Evolutionary conservation across 1,139 yeast genomes (phyloP).

Genomic region (Blastobotrys indianensis): DNA sequence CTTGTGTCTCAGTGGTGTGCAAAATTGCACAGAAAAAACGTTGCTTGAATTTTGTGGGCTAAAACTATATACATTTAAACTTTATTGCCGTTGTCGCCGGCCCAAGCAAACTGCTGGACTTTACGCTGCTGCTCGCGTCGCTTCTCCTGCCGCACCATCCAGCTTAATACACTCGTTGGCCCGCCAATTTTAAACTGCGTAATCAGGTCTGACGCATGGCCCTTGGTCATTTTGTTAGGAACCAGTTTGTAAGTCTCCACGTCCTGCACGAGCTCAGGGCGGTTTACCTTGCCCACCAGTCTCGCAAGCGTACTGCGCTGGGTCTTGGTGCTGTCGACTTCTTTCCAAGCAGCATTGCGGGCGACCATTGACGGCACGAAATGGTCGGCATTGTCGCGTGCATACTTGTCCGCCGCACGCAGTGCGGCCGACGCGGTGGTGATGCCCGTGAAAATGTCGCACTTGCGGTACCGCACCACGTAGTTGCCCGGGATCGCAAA

Average conservation of each 20-base stretch:
- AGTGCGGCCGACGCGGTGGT: background rate
- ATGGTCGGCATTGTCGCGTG: background rate
- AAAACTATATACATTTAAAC: no score
- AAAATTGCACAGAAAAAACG: background rate
- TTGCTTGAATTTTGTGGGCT: background rate
- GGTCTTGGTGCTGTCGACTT: no score
- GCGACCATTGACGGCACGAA: background rate
- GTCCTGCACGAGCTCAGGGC: no score
- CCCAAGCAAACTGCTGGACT: constrained; percentile 5
- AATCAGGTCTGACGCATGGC: constrained; percentile 4
- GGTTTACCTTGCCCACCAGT: no score
- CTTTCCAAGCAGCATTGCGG: no score
- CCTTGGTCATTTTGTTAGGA: constrained; percentile 1
- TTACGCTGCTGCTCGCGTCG: constrained; percentile 3
- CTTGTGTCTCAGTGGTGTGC: background rate
- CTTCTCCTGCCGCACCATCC: constrained; percentile 4
- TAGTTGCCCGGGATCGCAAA: constrained; percentile 6
- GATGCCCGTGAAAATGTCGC: background rate
- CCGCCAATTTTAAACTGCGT: constrained; percentile 7
- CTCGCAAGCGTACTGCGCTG: no score
- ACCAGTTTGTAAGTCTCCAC: no score
- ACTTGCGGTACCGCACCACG: constrained; percentile 1
- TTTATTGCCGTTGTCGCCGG: background rate
- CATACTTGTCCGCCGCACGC: background rate
- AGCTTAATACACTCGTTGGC: background rate